These are phyloP conservation scores for Exophiala oligosperma DNA, from an alignment of 2,329 filamentous ascomycete genomes.

Conservation along the genomic window DNA sequence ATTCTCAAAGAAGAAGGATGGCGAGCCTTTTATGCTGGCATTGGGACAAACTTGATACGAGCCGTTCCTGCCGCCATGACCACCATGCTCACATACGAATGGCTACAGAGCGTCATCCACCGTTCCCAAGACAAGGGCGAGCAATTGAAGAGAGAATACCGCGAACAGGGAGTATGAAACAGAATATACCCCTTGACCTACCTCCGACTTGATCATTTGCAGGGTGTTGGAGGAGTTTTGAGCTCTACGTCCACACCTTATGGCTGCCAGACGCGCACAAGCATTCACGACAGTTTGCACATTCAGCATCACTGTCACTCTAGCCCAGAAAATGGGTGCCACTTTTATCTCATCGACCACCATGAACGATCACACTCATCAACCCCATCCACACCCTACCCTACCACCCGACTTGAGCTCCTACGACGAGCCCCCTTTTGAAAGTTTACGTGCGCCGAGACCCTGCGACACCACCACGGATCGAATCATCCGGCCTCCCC, in stretches of 20 bases:
- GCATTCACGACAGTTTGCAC: neutral
- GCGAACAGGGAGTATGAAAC: slow-evolving; percentile 8
- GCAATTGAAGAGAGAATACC: slow-evolving; percentile 16
- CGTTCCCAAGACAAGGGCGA: slow-evolving; percentile 52
- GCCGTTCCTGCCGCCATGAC: slow-evolving; percentile 94
- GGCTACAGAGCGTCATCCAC: slow-evolving; percentile 57
- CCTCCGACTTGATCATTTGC: slow-evolving; percentile 1
- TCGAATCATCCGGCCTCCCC: no score
- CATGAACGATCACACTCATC: no score
- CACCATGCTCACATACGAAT: slow-evolving; percentile 97
- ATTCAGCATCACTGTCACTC: no score
- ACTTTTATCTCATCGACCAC: no score
- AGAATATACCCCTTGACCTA: neutral
- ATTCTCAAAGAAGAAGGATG: slow-evolving; percentile 92
- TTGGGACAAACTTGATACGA: slow-evolving; percentile 96
- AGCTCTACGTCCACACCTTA: neutral
- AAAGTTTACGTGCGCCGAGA: no score
- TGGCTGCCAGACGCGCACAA: neutral
- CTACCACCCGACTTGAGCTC: no score
- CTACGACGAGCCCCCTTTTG: no score
- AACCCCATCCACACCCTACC: no score
- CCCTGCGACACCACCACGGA: no score
- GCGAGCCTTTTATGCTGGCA: slow-evolving; percentile 93
- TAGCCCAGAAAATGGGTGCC: no score
- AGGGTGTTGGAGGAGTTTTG: slow-evolving; percentile 6